These are phyloP conservation scores for Phtheirospermum japonicum DNA, from an alignment of 257 asterid genomes.

Conservation along the genomic window DNA sequence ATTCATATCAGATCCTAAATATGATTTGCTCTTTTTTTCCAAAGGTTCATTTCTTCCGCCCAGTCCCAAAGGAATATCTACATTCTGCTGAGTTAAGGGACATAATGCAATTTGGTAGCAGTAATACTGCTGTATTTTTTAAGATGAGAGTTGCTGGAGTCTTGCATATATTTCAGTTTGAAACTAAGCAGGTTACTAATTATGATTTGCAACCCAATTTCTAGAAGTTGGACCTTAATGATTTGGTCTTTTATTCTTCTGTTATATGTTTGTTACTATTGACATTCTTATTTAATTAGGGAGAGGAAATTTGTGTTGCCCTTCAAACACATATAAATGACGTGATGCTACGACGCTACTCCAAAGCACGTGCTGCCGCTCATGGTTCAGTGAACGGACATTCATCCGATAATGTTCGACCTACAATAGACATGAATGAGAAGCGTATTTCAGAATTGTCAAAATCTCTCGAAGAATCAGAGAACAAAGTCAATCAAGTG, in stretches of 20 bases:
- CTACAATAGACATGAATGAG: slow-evolving; percentile 55
- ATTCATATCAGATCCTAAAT: slow-evolving; percentile 26
- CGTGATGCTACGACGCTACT: slow-evolving; percentile 95
- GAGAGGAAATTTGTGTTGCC: slow-evolving; percentile 98
- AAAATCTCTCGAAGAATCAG: slow-evolving; percentile 82
- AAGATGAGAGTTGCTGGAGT: slow-evolving; percentile 99
- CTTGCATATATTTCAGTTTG: slow-evolving; percentile 94
- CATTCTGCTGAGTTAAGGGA: slow-evolving; percentile 99
- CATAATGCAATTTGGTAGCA: slow-evolving; percentile 99
- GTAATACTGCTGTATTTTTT: slow-evolving; percentile 95
- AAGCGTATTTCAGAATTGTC: slow-evolving; percentile 75
- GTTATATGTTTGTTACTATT: slow-evolving; percentile 8
- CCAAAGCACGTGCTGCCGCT: slow-evolving; percentile 85
- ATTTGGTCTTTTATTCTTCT: slow-evolving; percentile 7
- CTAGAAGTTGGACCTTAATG: background rate
- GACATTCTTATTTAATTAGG: slow-evolving; percentile 47
- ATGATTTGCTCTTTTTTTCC: slow-evolving; percentile 24
- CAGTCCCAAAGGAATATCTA: slow-evolving; percentile 94
- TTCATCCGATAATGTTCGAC: slow-evolving; percentile 52
- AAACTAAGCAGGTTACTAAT: slow-evolving; percentile 81
- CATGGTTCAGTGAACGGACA: slow-evolving; percentile 73
- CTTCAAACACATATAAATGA: slow-evolving; percentile 99
- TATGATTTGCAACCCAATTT: background rate
- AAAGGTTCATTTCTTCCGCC: slow-evolving; percentile 99
- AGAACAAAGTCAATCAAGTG: slow-evolving; percentile 69